Evolutionary conservation across 2,329 filamentous ascomycete genomes (phyloP).

Genomic region (Stylonectria norvegica): DNA sequence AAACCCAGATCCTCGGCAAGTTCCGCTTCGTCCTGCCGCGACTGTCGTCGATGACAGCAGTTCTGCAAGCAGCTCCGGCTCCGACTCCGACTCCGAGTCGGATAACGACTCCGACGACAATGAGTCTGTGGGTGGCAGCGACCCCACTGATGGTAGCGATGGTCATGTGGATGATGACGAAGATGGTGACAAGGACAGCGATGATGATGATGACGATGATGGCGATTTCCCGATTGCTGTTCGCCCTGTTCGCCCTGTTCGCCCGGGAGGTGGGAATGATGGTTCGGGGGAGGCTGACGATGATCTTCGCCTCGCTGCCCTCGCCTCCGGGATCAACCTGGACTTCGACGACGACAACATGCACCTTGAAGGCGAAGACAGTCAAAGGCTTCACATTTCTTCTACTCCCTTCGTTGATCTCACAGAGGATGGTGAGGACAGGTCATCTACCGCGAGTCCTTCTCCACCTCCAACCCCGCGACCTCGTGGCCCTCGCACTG

Average conservation of each 20-base stretch:
- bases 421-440: too few relatives aligned
- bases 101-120: not conserved
- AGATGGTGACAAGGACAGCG: constrained; percentile 1
- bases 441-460: too few relatives aligned
- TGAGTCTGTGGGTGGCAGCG: not conserved
- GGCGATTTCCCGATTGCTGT: not conserved
- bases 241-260: not conserved
- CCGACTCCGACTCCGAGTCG: not conserved
- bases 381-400: too few relatives aligned
- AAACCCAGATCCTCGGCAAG: not conserved
- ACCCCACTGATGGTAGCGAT: not conserved
- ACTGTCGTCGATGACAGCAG: not conserved
- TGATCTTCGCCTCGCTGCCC: not conserved
- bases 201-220: constrained; percentile 4
- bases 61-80: too few relatives aligned
- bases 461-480: too few relatives aligned
- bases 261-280: too few relatives aligned
- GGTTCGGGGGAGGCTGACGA: not conserved
- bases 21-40: not conserved
- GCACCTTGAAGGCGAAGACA: not conserved
- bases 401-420: too few relatives aligned
- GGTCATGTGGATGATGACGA: not conserved
- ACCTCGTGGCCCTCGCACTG: too few relatives aligned
- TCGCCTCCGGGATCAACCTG: not conserved
- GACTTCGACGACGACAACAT: not conserved